Evolutionary conservation across 768 basidiomycete genomes (phyloP).

Genomic region (Pholiota microspora): DNA sequence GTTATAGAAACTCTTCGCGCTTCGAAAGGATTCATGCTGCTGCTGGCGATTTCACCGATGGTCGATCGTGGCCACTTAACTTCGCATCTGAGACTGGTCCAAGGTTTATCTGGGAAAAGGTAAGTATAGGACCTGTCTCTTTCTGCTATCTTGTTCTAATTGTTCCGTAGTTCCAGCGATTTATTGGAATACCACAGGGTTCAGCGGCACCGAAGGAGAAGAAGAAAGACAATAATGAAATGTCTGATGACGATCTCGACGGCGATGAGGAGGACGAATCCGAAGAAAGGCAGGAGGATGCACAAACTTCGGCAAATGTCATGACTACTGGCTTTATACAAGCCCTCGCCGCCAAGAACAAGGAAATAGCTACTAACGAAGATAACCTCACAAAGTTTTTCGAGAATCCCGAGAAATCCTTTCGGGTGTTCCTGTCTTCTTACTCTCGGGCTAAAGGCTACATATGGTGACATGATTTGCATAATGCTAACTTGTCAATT

Average conservation of each 20-base stretch:
- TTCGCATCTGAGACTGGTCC: slow-evolving; percentile 33
- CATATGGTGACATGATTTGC: slow-evolving; percentile 49
- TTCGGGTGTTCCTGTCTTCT: slow-evolving; percentile 70
- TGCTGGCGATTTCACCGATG: slow-evolving; percentile 51
- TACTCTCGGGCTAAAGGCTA: slow-evolving; percentile 67
- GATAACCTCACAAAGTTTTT: slow-evolving; percentile 55
- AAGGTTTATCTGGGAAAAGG: slow-evolving; percentile 62
- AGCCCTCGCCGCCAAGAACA: slow-evolving; percentile 8
- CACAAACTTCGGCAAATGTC: neutral
- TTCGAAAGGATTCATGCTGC: slow-evolving; percentile 60
- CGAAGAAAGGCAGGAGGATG: slow-evolving; percentile 1
- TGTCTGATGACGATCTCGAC: slow-evolving; percentile 29
- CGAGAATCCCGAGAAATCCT: slow-evolving; percentile 52
- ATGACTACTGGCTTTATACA: slow-evolving; percentile 3
- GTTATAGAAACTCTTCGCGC: slow-evolving; percentile 38
- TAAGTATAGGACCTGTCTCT: slow-evolving; percentile 23
- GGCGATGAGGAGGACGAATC: slow-evolving; percentile 32
- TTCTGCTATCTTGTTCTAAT: neutral
- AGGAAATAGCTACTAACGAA: slow-evolving; percentile 35
- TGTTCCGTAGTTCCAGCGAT: slow-evolving; percentile 54
- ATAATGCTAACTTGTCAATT: neutral
- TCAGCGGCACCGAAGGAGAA: slow-evolving; percentile 6
- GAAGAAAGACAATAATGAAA: slow-evolving; percentile 12
- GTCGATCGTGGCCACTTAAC: slow-evolving; percentile 36
- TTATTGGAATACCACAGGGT: slow-evolving; percentile 45